Base-by-base conservation (phyloP, 441 rosid genomes). In the Capsella rubella region DNA sequence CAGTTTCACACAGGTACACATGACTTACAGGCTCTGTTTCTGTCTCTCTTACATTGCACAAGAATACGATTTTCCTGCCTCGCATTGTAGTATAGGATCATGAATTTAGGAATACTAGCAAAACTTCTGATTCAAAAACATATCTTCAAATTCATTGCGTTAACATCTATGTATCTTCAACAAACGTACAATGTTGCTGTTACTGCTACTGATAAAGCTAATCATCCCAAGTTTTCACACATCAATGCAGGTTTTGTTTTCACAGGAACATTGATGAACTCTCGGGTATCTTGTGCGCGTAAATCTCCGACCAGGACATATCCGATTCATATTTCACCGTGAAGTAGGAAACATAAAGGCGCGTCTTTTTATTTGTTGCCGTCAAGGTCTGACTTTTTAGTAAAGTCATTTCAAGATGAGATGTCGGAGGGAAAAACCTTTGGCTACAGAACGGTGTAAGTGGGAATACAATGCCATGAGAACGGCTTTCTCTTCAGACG, bases 1-100 rank as follows among this genome's bases (percentile, higher is more conserved):
- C 52, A 63, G 53, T 55, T 64, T 54, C 60, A 61, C 66, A 65
- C 60, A 72, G 77, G 80, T 77, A 66, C 12, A 39, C 7, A 57
- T 29, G n/a, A 49, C 25, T 12, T 42, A 47, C 54, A 57, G 57
- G 35, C 43, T 74, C 63, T 60, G 68, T 40, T 74, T 74, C 63
- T 66, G 40, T 10, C 52, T 46, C 32, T 49, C 65, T 55, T 64
- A 39, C 29, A 60, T 49, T 14, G 13, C 40, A 7, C 11, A 14
- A 16, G 40, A 59, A 1, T 10, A 34, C 21, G 3, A 13, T 18
- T 42, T 6, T 40, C 12, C 15, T 29, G 52, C 62, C 29, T 9
- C 27, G 25, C 73, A 31, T n/a, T 53, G 28, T 6, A 15, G 35
- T 18, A 21, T 6, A 34, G 7, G 69, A 16, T 32, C 8, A 16